Conservation (phyloP, 805 yeast genomes). For the Myxozyma geophila region DNA sequence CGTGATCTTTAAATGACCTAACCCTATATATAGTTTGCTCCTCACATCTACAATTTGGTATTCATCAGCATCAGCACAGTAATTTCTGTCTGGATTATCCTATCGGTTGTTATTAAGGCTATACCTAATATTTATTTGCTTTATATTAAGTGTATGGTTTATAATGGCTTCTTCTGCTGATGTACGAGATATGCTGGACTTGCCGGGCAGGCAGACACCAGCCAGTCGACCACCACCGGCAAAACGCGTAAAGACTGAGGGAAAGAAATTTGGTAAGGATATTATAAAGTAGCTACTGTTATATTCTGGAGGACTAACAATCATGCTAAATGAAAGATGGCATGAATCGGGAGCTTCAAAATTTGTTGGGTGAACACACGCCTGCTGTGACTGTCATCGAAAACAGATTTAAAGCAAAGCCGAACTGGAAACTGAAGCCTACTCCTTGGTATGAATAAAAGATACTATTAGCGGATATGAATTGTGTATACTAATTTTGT, state of each 20-base stretch:
- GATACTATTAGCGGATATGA: neutral
- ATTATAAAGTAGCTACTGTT: neutral
- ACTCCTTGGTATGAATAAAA: slow-evolving; percentile 68
- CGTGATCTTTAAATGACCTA: neutral
- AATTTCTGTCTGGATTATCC: neutral
- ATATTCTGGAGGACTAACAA: neutral
- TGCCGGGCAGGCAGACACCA: slow-evolving; percentile 37
- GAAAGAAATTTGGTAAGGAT: slow-evolving; percentile 32
- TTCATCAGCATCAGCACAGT: neutral
- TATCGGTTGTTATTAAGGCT: neutral
- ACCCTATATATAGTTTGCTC: slow-evolving; percentile 1
- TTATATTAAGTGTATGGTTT: neutral
- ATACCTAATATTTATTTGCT: neutral
- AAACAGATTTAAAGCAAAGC: slow-evolving; percentile 64
- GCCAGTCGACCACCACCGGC: slow-evolving; percentile 29
- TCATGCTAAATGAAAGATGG: slow-evolving; percentile 51
- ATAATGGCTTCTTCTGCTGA: slow-evolving; percentile 42
- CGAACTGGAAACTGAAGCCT: slow-evolving; percentile 63
- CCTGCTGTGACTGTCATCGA: slow-evolving; percentile 75
- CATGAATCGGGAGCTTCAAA: slow-evolving; percentile 87
- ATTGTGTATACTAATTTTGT: neutral
- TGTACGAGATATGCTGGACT: slow-evolving; percentile 43
- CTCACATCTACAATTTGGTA: neutral
- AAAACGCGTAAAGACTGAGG: slow-evolving; percentile 44
- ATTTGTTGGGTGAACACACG: slow-evolving; percentile 85